Evolutionary conservation across 2,329 filamentous ascomycete genomes (phyloP), one percentile per base, ranked within the genome.

Genomic region (Aspergillus sp.): DNA sequence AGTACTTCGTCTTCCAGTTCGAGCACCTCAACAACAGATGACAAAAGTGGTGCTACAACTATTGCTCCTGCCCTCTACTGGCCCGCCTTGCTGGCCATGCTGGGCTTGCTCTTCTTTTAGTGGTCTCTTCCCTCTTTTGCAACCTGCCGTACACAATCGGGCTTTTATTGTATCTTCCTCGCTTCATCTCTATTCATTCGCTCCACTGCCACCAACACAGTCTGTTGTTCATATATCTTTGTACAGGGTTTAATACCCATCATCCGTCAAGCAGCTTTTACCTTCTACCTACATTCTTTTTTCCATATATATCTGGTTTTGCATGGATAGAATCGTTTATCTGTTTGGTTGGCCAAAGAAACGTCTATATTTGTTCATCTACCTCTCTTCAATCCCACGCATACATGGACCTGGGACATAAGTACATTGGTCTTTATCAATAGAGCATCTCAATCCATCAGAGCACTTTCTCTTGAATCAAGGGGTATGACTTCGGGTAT

Each of bases 401-500:
- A 19, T 19, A 19, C 19, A 19, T 36, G 34, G n/a, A 19, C 34
- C 9, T 36, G 34, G 5, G n/a, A 19, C 7, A 36, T 19, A 7
- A 2, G 30, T 32, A 27, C 6, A 39, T 7, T 39, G 36, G 36
- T 26, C 8, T 28, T 27, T 10, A 26, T 39, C 36, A 28, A 39
- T 26, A 39, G 9, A 39, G 12, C 26, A 19, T 19, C 19, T 19
- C 19, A 26, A 39, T 27, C 5, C 28, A 19, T 48, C 41, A 60
- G 43, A 60, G 43, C 8, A 47, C 52, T 46, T 60, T 68, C 41
- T 69, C 62, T 1, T 62, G 58, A 44, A 68, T 64, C 45, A 72
- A 60, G 4, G 61, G 58, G 40, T 70, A 68, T 3, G 63, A 65
- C 51, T 64, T 73, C 0, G 71, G 69, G 30, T 71, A 62, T 12